phyloP scores from a whole-genome alignment of 148 eudicot species.

The Linanthus parryae region DNA sequence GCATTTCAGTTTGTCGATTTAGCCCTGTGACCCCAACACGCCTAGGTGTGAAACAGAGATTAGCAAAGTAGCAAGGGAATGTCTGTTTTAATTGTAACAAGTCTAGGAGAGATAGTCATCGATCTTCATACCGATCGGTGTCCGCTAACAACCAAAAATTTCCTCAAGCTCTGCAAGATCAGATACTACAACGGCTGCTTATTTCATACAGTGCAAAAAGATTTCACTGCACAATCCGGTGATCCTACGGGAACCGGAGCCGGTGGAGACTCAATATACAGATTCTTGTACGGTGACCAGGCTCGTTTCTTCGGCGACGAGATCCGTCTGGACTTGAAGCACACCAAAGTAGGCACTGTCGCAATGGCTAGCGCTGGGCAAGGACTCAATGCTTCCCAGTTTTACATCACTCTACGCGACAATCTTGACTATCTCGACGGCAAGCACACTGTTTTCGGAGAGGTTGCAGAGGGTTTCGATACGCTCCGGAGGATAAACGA shows the following conservation, averaged over 20 bases:
- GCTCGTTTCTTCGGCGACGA: constrained; percentile 94
- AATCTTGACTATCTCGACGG: constrained; percentile 94
- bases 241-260: constrained; percentile 86
- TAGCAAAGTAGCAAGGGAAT: too few relatives aligned
- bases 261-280: constrained; percentile 88
- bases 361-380: constrained; percentile 98
- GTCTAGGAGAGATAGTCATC: too few relatives aligned
- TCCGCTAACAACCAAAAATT: too few relatives aligned
- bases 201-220: constrained; percentile 86
- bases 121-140: too few relatives aligned
- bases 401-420: constrained; percentile 79
- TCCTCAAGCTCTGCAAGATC: constrained; percentile 71
- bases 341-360: constrained; percentile 76
- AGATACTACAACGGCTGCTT: constrained; percentile 92
- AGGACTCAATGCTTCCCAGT: constrained; percentile 93
- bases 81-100: too few relatives aligned
- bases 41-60: too few relatives aligned
- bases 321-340: constrained; percentile 69
- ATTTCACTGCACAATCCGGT: constrained; percentile 92
- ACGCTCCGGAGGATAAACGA: constrained; percentile 79
- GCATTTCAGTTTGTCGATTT: too few relatives aligned
- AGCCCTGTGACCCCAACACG: too few relatives aligned
- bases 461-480: constrained; percentile 88
- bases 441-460: constrained; percentile 94
- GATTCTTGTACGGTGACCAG: constrained; percentile 83